Conservation (phyloP, 2,329 filamentous ascomycete species). For the Botrytis pseudocinerea region DNA sequence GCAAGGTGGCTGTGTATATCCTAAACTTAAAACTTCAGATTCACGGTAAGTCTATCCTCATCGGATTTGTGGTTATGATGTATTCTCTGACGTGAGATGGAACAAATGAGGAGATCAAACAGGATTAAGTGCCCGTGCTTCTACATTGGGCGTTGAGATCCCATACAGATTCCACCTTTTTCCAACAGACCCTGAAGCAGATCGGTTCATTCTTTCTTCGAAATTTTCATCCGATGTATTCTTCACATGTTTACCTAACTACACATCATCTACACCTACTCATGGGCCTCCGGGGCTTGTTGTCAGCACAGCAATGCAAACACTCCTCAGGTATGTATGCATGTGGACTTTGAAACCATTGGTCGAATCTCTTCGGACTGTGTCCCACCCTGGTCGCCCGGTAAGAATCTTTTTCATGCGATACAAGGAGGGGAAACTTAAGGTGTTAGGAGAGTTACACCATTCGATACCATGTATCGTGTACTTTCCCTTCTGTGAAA, state of each 20-base stretch:
- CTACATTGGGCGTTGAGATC: slow-evolving; percentile 16
- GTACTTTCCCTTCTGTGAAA: slow-evolving; percentile 4
- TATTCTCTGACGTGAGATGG: slow-evolving; percentile 25
- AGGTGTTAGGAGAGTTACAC: slow-evolving; percentile 20
- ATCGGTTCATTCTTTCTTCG: slow-evolving; percentile 20
- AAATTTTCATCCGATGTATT: slow-evolving; percentile 23
- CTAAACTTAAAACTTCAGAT: slow-evolving; percentile 18
- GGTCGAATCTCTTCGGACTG: slow-evolving; percentile 10
- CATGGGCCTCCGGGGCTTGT: slow-evolving; percentile 14
- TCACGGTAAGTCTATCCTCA: slow-evolving; percentile 7
- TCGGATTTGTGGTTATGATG: slow-evolving; percentile 6
- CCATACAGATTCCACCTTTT: not conserved
- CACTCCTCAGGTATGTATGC: slow-evolving; percentile 20
- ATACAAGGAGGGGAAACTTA: slow-evolving; percentile 15
- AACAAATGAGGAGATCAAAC: slow-evolving; percentile 21
- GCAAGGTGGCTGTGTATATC: slow-evolving; percentile 11
- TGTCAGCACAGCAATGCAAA: slow-evolving; percentile 11
- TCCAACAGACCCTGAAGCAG: slow-evolving; percentile 21
- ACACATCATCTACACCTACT: slow-evolving; percentile 1
- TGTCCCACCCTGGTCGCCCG: slow-evolving; percentile 11
- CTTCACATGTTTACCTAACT: slow-evolving; percentile 14
- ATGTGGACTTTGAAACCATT: slow-evolving; percentile 5
- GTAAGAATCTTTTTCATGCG: slow-evolving; percentile 15
- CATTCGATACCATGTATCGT: slow-evolving; percentile 12
- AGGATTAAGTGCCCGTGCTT: slow-evolving; percentile 15